Evolutionary conservation across 805 yeast species (phyloP).

Genomic region (Myxozyma monticola): DNA sequence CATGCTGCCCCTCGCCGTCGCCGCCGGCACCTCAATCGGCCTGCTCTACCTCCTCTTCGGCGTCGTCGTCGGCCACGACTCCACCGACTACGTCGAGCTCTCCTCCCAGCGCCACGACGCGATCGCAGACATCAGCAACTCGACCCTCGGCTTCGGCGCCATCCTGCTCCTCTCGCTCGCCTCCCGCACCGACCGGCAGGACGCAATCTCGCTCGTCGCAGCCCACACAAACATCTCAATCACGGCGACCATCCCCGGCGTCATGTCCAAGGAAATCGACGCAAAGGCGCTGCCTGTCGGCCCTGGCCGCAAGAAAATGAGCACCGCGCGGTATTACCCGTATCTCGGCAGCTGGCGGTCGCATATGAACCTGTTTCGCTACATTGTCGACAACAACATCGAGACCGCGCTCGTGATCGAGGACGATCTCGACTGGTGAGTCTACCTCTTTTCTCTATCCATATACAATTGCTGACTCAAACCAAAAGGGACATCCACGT

Average conservation of each 20-base stretch:
- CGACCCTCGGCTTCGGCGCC: slow-evolving; percentile 21
- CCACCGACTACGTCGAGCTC: neutral
- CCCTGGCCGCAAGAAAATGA: neutral
- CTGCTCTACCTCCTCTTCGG: neutral
- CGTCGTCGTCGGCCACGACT: neutral
- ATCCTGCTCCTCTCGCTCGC: slow-evolving; percentile 20
- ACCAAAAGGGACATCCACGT: slow-evolving; percentile 7
- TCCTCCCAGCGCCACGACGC: neutral
- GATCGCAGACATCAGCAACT: slow-evolving; percentile 1
- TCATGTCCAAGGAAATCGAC: slow-evolving; percentile 9
- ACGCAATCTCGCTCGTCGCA: slow-evolving; percentile 18
- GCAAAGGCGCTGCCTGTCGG: slow-evolving; percentile 15
- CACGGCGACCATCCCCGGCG: slow-evolving; percentile 11
- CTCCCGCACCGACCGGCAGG: slow-evolving; percentile 20
- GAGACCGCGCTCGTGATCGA: slow-evolving; percentile 22
- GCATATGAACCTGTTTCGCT: slow-evolving; percentile 21
- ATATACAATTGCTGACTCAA: too few species aligned
- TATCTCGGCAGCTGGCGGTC: slow-evolving; percentile 28
- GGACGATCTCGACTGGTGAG: too few species aligned
- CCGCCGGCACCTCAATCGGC: neutral
- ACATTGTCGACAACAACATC: slow-evolving; percentile 9
- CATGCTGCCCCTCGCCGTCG: neutral
- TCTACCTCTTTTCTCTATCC: too few species aligned
- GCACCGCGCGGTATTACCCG: slow-evolving; percentile 7
- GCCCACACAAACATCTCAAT: slow-evolving; percentile 11